Base-by-base conservation (phyloP, 495 filamentous ascomycete species). In the Hypomontagnella submonticulosa region DNA sequence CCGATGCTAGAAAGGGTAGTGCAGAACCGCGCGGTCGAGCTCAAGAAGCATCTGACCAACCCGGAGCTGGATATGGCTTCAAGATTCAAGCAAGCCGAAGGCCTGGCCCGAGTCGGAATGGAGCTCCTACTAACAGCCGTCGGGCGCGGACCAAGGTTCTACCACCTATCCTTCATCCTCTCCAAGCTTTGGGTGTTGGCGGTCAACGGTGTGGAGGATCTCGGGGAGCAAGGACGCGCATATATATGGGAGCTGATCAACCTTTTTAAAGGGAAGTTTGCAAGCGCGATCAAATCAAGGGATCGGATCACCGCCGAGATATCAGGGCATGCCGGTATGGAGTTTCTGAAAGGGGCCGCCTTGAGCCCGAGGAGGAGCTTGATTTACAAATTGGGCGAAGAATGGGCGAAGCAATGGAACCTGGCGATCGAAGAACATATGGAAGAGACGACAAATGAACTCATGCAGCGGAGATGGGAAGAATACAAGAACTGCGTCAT, bases 171-270 rank as follows among this genome's bases (percentile, higher is more conserved):
- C n/a, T 38, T 57, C 19, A 6, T 46, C 18, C 18, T 57, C 38
- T 38, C 54, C 12, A 48, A 48, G 43, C 54, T 49, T 15, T 58
- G 55, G 55, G n/a, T 49, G 9, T 33, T 12, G 10, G 43, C 55
- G 4, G 43, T 58, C n/a, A 49, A 49, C 10, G 43, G 27, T 13
- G 55, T 58, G 5, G 55, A 48, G n/a, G 34, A 49, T 5, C 44
- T 58, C 3, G 55, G 54, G 7, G 38, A 49, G 11, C 11, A 50
- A 18, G 55, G 55, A 0, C 13, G 49, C 5, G 19, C 16, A 12
- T 7, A 19, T 1, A 32, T 50, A 13, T 4, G 15, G 15, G 34
- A 40, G 19, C n/a, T 59, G 0, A 49, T 59, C 6, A 2, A 11
- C n/a, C 18, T 49, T 0, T 59, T 50, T n/a, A 11, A n/a, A 4